Percentiles rank a stretch among this genome's conserved stretches.
These are phyloP conservation scores for Kernera saxatilis DNA, from an alignment of 345 rosid species.

Conservation along the genomic window DNA sequence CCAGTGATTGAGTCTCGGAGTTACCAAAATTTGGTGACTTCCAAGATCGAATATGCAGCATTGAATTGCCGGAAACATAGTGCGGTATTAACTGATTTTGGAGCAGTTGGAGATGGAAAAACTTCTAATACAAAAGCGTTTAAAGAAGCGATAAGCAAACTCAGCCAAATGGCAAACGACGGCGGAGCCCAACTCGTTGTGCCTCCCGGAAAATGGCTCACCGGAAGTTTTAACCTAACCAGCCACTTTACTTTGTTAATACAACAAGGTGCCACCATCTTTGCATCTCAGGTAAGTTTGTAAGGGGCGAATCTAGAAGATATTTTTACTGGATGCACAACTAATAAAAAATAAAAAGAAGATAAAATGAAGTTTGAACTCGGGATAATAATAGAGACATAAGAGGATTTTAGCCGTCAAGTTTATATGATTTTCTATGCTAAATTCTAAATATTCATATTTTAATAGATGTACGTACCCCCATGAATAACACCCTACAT, in stretches of 20 bases:
- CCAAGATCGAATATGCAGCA: constrained; percentile 33
- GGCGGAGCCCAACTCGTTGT: constrained; percentile 78
- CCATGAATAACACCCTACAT: no score
- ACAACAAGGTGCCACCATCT: constrained; percentile 53
- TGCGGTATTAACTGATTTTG: constrained; percentile 58
- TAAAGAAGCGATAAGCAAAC: constrained; percentile 40
- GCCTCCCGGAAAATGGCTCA: constrained; percentile 79
- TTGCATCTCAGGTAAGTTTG: constrained; percentile 59
- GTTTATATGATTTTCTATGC: no score
- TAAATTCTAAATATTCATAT: no score
- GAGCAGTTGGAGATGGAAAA: constrained; percentile 76
- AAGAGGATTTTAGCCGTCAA: no score
- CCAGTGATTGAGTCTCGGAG: constrained; percentile 12
- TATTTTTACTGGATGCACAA: no score
- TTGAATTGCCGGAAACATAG: constrained; percentile 61
- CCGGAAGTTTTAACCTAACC: constrained; percentile 82
- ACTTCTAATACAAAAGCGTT: constrained; percentile 64
- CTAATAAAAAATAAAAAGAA: no score
- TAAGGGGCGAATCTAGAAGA: no score
- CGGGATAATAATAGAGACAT: no score
- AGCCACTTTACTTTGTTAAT: constrained; percentile 81
- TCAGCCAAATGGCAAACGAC: constrained; percentile 39
- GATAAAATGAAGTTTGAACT: no score
- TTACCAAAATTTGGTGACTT: not conserved
- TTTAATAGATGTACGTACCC: no score